Base-by-base conservation (phyloP, 306 rosid species). In the Quercus cerris region DNA sequence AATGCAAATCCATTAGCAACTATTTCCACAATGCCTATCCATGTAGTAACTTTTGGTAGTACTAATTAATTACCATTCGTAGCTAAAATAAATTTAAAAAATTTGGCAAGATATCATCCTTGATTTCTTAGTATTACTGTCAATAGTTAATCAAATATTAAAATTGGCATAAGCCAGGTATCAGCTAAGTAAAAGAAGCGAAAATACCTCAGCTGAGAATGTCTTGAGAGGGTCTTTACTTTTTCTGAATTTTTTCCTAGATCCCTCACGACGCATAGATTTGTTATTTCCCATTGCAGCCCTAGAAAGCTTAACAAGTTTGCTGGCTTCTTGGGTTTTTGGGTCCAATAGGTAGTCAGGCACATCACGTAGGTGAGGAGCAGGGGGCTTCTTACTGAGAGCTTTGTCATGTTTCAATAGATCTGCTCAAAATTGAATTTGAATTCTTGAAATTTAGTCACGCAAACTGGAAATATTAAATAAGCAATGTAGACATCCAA, bases 391-490 rank as follows among this genome's bases (percentile, higher is more conserved):
- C 91, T 93, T 95, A 96, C 99, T 95, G 73, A 95, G 78, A 84
- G 88, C 82, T 83, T 95, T 95, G 81, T 95, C 99, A 46, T 95
- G 99, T 80, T 95, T 93, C 92, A 95, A 84, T 52, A 91, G 86
- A 87, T 89, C 99, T 92, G 91, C 85, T 78, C 86, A 78, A 77
- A 66, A 82, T 33, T 54, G 49, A 67, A 86, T 78, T 64, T 64
- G 31, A 73, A 77, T 56, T 44, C 49, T 75, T 44, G 75, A 68
- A 33, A 13, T 75, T 66, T 58, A 7, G 71, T 30, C 54, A 79
- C 15, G 0, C 23, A 72, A 54, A 25, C 28, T 15, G 14, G 54
- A 79, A 31, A 77, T 15, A 69, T 17, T 19, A 33, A 46, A 63
- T 30, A 33, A 58, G 67, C 71, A 61, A n/a, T 25, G 38, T 10